phyloP scores from a whole-genome alignment of 129 eudicot genomes.

The Tanacetum coccineum region DNA sequence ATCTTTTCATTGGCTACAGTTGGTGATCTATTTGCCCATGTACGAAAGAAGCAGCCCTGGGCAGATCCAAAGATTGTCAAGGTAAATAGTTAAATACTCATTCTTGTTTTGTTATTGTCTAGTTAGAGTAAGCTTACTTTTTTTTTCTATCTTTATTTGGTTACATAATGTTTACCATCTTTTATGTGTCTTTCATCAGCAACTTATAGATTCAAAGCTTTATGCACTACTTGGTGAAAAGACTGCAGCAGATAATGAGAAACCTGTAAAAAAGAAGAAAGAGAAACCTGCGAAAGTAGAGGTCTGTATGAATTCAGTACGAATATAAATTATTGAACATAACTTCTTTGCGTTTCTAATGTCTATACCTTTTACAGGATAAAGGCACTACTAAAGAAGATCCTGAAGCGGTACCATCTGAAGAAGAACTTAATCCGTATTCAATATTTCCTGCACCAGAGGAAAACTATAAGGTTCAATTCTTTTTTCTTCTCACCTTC shows the following conservation, averaged over 20 bases:
- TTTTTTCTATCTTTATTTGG: neutral
- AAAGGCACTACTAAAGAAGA: conserved; percentile 44
- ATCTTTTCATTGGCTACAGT: conserved; percentile 39
- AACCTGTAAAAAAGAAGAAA: conserved; percentile 93
- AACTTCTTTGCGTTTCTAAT: too few species aligned
- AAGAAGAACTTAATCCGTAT: conserved; percentile 91
- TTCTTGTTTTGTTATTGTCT: neutral
- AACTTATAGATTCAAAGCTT: conserved; percentile 65
- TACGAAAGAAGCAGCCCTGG: conserved; percentile 96
- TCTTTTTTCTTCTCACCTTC: neutral
- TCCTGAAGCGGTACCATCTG: conserved; percentile 50
- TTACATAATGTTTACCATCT: neutral
- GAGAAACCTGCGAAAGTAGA: conserved; percentile 85
- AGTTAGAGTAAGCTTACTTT: neutral
- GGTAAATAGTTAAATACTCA: conserved; percentile 35
- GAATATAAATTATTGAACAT: neutral
- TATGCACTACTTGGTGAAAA: conserved; percentile 76
- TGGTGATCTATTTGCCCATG: conserved; percentile 85
- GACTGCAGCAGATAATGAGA: conserved; percentile 94
- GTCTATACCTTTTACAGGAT: conserved; percentile 13
- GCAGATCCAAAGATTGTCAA: conserved; percentile 93
- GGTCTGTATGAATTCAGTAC: conserved; percentile 18
- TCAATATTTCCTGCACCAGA: conserved; percentile 78
- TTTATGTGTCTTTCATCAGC: conserved; percentile 38
- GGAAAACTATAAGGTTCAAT: conserved; percentile 71